phyloP scores from a whole-genome alignment of 768 basidiomycete species.

The Boletus pseudopeckii region DNA sequence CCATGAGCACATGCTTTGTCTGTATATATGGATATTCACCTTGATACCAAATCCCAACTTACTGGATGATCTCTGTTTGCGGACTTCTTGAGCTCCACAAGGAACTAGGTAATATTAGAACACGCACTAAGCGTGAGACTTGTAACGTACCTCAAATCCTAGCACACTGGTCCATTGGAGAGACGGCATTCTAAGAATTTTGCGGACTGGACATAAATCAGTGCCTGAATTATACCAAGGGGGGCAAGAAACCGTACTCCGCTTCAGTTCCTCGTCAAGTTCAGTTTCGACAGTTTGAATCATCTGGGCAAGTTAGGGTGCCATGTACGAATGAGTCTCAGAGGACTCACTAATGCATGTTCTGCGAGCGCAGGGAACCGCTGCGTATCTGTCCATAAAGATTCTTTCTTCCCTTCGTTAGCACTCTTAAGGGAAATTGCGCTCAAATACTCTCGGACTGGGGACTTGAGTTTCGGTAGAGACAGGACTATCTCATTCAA shows the following conservation, averaged over 20 bases:
- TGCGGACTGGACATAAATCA: conserved; percentile 52
- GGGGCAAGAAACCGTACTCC: conserved; percentile 40
- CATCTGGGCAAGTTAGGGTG: conserved; percentile 40
- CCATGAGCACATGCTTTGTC: neutral
- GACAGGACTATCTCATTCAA: conserved; percentile 68
- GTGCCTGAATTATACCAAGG: neutral
- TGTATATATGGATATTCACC: conserved; percentile 34
- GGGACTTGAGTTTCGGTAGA: conserved; percentile 61
- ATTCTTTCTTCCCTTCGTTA: conserved; percentile 59
- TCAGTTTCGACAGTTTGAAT: conserved; percentile 68
- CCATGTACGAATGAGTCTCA: neutral
- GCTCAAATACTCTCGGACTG: conserved; percentile 50
- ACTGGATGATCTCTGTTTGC: conserved; percentile 44
- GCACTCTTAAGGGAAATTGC: conserved; percentile 63
- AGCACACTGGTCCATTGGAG: conserved; percentile 64
- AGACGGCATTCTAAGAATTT: conserved; percentile 65
- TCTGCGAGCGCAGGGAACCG: conserved; percentile 57
- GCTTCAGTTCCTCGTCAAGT: conserved; percentile 68
- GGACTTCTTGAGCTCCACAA: conserved; percentile 73
- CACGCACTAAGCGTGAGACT: neutral
- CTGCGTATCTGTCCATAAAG: conserved; percentile 61
- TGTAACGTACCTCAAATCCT: conserved; percentile 62
- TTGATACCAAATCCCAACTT: conserved; percentile 65
- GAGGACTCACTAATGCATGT: conserved; percentile 52
- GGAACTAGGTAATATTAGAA: conserved; percentile 45